Evolutionary conservation across 2,329 filamentous ascomycete species (phyloP), one percentile per base, ranked within the genome.

Genomic region (Aspergillus quadrilineatus): DNA sequence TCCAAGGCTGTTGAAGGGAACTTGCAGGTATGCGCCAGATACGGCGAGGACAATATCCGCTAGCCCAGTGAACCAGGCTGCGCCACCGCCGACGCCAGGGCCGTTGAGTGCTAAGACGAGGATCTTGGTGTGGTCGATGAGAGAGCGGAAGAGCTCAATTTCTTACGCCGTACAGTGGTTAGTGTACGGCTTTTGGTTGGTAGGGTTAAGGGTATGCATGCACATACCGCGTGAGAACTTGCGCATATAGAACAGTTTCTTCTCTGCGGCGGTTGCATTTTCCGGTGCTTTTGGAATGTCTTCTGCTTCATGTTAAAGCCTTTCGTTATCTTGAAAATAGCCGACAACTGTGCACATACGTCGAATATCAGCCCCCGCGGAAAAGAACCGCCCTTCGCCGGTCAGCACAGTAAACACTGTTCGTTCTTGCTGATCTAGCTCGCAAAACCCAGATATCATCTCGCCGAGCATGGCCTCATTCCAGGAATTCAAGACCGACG

Each of bases 51-150:
- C 71, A 3, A 82, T 80, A 57, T 82, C 79, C 0, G 77, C 73
- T 34, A 80, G 68, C 3, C 79, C 79, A 6, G 72, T 68, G 61
- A 81, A 81, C 79, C 79, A 81, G 7, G 78, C 78, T 17, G 78
- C 79, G 9, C 79, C 79, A 17, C 76, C 79, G 15, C 79, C 79
- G 10, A 82, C 78, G 6, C 69, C 79, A 0, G 79, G 79, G 9
- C 79, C 79, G 65, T 82, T 82, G 28, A 82, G 68, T 0, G 78
- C 79, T 3, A 81, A 72, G 37, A 82, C 73, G 47, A 81, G 74
- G 14, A 82, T 78, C 67, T 81, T 82, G 6, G 67, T 70, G 67
- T 81, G 79, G 64, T 80, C 77, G 61, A 80, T 80, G 60, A 80
- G 75, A 28, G 71, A 73, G 50, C 76, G 75, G 50, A 80, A 69